phyloP scores from a whole-genome alignment of 2,329 filamentous ascomycete genomes.

The Verruconis gallopava region DNA sequence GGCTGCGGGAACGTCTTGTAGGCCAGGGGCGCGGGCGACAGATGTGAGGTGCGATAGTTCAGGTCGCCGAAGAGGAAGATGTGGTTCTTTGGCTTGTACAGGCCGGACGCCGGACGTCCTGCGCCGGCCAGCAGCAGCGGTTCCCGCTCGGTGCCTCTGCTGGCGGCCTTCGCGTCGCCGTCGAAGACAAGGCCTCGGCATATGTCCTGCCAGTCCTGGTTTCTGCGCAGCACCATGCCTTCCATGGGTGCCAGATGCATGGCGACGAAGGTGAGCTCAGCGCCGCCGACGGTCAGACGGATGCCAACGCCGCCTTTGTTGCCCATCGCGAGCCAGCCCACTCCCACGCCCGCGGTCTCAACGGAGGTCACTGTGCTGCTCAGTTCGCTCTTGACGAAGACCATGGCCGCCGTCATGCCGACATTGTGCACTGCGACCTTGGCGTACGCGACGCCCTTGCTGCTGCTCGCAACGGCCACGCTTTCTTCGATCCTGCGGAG shows the following conservation, averaged over 20 bases:
- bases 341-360: slow-evolving; percentile 70
- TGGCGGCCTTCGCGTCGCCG: slow-evolving; percentile 9
- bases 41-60: slow-evolving; percentile 78
- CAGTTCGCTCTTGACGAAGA: slow-evolving; percentile 57
- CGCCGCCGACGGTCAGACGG: slow-evolving; percentile 46
- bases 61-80: slow-evolving; percentile 84
- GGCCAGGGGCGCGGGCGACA: slow-evolving; percentile 47
- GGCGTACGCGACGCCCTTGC: slow-evolving; percentile 11
- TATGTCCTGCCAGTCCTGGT: slow-evolving; percentile 79
- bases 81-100: slow-evolving; percentile 64
- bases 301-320: slow-evolving; percentile 89
- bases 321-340: slow-evolving; percentile 78
- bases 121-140: slow-evolving; percentile 20
- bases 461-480: slow-evolving; percentile 51
- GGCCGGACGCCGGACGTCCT: slow-evolving; percentile 33
- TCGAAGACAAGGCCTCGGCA: slow-evolving; percentile 68
- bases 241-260: slow-evolving; percentile 88
- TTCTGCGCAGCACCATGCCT: slow-evolving; percentile 58
- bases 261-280: slow-evolving; percentile 64
- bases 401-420: slow-evolving; percentile 80
- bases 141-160: slow-evolving; percentile 18
- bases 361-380: slow-evolving; percentile 48
- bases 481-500: slow-evolving; percentile 58
- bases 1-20: slow-evolving; percentile 44
- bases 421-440: slow-evolving; percentile 45